Conservation (phyloP, 768 basidiomycete species). For the Pholiota microspora region DNA sequence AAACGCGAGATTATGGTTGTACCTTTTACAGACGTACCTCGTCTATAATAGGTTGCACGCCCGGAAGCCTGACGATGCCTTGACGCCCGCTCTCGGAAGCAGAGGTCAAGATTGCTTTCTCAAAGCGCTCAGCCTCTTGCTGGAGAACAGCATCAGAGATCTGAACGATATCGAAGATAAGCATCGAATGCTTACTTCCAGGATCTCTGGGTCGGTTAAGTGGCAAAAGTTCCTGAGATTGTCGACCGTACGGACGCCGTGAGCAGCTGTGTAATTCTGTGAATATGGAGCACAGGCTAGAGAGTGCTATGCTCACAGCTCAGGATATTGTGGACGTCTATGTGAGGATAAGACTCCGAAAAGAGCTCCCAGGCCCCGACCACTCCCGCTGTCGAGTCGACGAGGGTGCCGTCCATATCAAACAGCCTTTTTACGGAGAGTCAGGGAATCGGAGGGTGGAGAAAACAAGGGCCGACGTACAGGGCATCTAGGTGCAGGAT, state of each 20-base stretch:
- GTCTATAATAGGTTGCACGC: conserved; percentile 57
- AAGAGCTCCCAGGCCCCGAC: conserved; percentile 83
- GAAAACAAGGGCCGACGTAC: conserved; percentile 27
- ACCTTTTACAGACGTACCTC: conserved; percentile 36
- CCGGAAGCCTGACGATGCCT: conserved; percentile 73
- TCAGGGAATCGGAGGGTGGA: conserved; percentile 17
- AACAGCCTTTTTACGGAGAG: conserved; percentile 49
- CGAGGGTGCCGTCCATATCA: conserved; percentile 82
- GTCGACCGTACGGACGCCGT: conserved; percentile 83
- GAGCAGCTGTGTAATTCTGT: conserved; percentile 48
- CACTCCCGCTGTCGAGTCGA: conserved; percentile 83
- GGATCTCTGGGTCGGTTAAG: conserved; percentile 61
- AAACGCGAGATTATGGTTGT: conserved; percentile 2
- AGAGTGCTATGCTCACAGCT: conserved; percentile 46
- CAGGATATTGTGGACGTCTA: conserved; percentile 60
- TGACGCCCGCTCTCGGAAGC: conserved; percentile 50
- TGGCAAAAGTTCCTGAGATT: conserved; percentile 74
- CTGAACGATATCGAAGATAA: conserved; percentile 3
- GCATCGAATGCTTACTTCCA: conserved; percentile 49
- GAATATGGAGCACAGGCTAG: conserved; percentile 6
- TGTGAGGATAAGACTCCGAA: conserved; percentile 61
- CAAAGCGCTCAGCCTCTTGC: conserved; percentile 77
- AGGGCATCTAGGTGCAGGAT: conserved; percentile 40
- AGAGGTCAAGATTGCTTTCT: conserved; percentile 69
- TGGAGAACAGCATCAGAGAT: conserved; percentile 27